These are phyloP conservation scores for Talaromyces albobiverticillius DNA, from an alignment of 2,329 filamentous ascomycete species.

Conservation along the genomic window DNA sequence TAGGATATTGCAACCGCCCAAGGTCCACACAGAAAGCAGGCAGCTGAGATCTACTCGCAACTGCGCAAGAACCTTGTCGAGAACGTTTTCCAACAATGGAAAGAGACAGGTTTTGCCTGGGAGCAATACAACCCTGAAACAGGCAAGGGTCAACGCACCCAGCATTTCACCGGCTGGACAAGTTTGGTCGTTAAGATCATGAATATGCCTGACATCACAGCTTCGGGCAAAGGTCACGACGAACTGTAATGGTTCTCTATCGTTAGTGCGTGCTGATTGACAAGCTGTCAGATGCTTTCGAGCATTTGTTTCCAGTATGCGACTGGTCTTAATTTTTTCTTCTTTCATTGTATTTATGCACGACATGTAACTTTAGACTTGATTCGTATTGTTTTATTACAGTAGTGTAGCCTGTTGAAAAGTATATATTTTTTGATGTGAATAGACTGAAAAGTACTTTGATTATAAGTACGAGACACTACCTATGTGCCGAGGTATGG, in stretches of 20 bases:
- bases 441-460: neutral
- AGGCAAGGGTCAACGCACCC: conserved; percentile 87
- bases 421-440: conserved; percentile 5
- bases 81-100: conserved; percentile 85
- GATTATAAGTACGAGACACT: neutral
- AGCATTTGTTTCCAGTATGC: neutral
- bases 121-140: conserved; percentile 97
- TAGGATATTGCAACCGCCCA: conserved; percentile 62
- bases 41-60: conserved; percentile 69
- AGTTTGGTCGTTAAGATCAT: conserved; percentile 96
- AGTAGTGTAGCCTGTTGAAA: neutral
- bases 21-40: conserved; percentile 67
- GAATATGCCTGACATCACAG: conserved; percentile 74
- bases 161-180: conserved; percentile 99
- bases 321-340: neutral
- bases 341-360: conserved; percentile 6
- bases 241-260: conserved; percentile 41
- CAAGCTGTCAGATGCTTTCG: neutral
- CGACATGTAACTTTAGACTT: conserved; percentile 1
- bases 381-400: neutral
- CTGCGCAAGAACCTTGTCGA: conserved; percentile 82
- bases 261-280: neutral
- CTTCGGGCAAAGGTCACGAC: conserved; percentile 38
- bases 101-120: conserved; percentile 93
- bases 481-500: too few species aligned